Base-by-base conservation (phyloP, 1,284 basidiomycete genomes). In the Ganoderma sinense region DNA sequence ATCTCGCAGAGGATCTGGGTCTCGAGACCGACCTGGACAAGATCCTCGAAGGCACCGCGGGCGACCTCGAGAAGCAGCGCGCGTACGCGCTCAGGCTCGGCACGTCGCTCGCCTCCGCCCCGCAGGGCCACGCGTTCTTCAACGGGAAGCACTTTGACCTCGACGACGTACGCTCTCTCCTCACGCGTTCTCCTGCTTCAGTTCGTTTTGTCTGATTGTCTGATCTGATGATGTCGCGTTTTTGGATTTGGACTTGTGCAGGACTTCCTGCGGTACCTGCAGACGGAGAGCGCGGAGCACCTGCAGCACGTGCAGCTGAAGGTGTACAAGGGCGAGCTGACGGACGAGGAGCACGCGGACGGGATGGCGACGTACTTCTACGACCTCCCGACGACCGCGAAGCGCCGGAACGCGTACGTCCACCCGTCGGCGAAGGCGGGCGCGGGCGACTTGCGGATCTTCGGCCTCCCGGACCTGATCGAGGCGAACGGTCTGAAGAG, bases 131-230 rank as follows among this genome's bases (percentile, higher is more conserved):
- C 78, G 87, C 84, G 31, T 97, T 98, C 79, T 84, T 98, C 75
- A 99, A 99, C 76, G 97, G 97, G 18, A 95, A 93, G 75, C 88
- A 94, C 77, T 86, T 91, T 40, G 81, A 87, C 7, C 81, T 95
- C 69, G 87, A 89, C 72, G 92, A 94, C 69, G 95, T 96, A 72
- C 76, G 33, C 7, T 4, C 18, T 16, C 53, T 41, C 59, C 39
- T 41, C 16, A 8, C 62, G 41, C 2, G 11, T 10, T 41, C 10
- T 36, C 18, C 11, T 3, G 2, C 18, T 4, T 18, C 20, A n/a
- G n/a, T 6, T 43, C 43, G 5, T 8, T 16, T 16, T 45, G 20
- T 18, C 20, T 45, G 16, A 43, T 18, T 3, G 16, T n/a, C n/a
- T n/a, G n/a, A n/a, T n/a, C n/a, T n/a, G n/a, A n/a, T n/a, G n/a